phyloP scores from a whole-genome alignment of 441 rosid genomes.

The Dalechampia spathulata region DNA sequence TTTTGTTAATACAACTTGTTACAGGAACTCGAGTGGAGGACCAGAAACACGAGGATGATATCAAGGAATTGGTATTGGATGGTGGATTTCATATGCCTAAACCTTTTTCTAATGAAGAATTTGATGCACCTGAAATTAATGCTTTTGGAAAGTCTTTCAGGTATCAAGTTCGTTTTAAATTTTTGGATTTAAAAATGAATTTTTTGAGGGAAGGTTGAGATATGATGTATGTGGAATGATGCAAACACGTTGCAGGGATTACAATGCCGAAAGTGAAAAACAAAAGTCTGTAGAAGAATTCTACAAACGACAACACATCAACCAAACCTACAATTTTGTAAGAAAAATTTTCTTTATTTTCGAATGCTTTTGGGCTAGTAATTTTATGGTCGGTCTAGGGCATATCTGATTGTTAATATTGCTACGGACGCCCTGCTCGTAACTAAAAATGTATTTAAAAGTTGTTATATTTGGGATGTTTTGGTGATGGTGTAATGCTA shows the following conservation, averaged over 20 bases:
- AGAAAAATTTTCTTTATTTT: conserved; percentile 16
- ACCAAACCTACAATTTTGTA: conserved; percentile 67
- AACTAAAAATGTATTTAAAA: too few species aligned
- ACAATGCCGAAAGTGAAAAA: conserved; percentile 48
- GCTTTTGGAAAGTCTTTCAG: conserved; percentile 29
- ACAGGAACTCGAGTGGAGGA: conserved; percentile 24
- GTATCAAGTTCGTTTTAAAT: too few species aligned
- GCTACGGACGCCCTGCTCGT: too few species aligned
- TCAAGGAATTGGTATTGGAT: conserved; percentile 35
- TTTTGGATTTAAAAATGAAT: too few species aligned
- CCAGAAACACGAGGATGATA: conserved; percentile 16
- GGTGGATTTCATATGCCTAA: conserved; percentile 25
- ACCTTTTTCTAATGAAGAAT: neutral
- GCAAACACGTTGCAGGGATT: conserved; percentile 39
- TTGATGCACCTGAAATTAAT: conserved; percentile 22
- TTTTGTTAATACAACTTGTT: too few species aligned
- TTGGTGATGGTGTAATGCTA: too few species aligned
- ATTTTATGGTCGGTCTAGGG: too few species aligned
- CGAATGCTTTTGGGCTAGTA: too few species aligned
- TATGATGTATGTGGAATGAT: too few species aligned
- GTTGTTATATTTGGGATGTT: too few species aligned
- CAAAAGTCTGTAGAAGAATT: conserved; percentile 63
- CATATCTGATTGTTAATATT: too few species aligned
- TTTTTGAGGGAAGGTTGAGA: too few species aligned
- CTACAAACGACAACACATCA: conserved; percentile 62